phyloP scores from a whole-genome alignment of 306 rosid species.

The Corylus americana region DNA sequence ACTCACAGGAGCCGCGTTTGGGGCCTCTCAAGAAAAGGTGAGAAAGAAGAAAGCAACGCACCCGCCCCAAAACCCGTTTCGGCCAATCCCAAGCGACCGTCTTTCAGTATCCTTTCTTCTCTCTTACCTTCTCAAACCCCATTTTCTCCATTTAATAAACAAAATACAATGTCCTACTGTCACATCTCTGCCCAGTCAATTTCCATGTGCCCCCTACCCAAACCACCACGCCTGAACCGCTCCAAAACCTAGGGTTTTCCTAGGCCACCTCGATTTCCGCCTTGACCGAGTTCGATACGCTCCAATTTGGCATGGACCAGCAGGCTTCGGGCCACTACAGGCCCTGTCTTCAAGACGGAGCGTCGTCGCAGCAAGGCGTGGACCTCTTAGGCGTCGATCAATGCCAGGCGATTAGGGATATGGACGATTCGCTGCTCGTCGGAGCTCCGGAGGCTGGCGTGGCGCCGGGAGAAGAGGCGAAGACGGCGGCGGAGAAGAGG shows the following conservation, averaged over 20 bases:
- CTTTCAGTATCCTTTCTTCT: slow-evolving; percentile 7
- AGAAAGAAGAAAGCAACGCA: background rate
- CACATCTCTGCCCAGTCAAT: slow-evolving; percentile 47
- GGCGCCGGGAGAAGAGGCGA: slow-evolving; percentile 25
- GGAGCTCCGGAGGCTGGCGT: slow-evolving; percentile 32
- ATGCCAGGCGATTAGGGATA: slow-evolving; percentile 24
- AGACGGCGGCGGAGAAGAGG: slow-evolving; percentile 38
- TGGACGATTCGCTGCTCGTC: slow-evolving; percentile 37
- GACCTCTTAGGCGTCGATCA: slow-evolving; percentile 34
- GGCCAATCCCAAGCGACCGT: slow-evolving; percentile 45
- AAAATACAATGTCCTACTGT: slow-evolving; percentile 16
- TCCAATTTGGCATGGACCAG: slow-evolving; percentile 21
- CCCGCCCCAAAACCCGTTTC: background rate
- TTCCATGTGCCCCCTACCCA: slow-evolving; percentile 47
- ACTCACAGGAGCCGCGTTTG: slow-evolving; percentile 49
- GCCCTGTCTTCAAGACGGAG: slow-evolving; percentile 11
- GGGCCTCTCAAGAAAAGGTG: slow-evolving; percentile 17
- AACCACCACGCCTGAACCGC: slow-evolving; percentile 33
- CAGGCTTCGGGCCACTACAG: slow-evolving; percentile 5
- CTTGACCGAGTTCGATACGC: background rate
- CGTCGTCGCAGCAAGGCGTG: background rate
- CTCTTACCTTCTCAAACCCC: background rate
- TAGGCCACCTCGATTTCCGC: background rate
- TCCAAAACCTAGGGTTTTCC: slow-evolving; percentile 52
- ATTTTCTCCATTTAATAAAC: background rate